A percentile compares a stretch with the other conserved stretches of the same genome.
These are phyloP conservation scores for Tolypocladium pustulatum DNA, from an alignment of 2,329 filamentous ascomycete species.

Conservation along the genomic window DNA sequence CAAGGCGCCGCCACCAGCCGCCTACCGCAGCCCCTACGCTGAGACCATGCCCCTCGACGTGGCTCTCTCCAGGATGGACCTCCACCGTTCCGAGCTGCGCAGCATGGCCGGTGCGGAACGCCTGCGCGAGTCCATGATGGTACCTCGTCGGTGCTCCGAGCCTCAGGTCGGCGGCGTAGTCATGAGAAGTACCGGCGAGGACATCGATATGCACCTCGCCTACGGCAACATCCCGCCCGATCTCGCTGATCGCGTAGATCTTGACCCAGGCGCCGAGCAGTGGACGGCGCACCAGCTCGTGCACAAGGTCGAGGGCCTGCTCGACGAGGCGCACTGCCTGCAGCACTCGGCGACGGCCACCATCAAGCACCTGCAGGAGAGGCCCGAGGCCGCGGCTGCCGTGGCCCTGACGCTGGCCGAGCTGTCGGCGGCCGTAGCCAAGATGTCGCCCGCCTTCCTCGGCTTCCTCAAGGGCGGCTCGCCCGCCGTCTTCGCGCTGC, in stretches of 20 bases:
- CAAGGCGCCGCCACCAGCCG: conserved; percentile 26
- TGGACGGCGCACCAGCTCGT: conserved; percentile 47
- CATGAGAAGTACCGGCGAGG: conserved; percentile 21
- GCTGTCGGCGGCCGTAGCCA: conserved; percentile 69
- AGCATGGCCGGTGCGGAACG: conserved; percentile 6
- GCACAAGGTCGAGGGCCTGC: conserved; percentile 60
- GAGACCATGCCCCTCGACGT: conserved; percentile 30
- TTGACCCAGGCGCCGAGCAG: conserved; percentile 42
- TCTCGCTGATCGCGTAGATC: conserved; percentile 38
- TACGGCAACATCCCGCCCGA: conserved; percentile 77
- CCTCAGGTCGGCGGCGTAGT: conserved; percentile 16
- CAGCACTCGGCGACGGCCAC: conserved; percentile 76
- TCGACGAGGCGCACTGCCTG: conserved; percentile 81
- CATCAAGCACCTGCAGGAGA: conserved; percentile 61
- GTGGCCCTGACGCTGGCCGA: conserved; percentile 89
- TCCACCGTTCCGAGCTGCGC: conserved; percentile 18
- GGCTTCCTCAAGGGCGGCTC: conserved; percentile 67
- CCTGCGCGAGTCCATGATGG: conserved; percentile 8
- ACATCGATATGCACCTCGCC: conserved; percentile 83
- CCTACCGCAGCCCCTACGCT: conserved; percentile 26
- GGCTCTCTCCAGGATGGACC: conserved; percentile 24
- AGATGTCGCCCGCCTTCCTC: conserved; percentile 76
- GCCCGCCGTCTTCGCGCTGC: conserved; percentile 74
- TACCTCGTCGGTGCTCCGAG: conserved; percentile 28
- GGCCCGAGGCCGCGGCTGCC: conserved; percentile 82